Evolutionary conservation across 2,329 filamentous ascomycete species (phyloP).

Genomic region (Cercospora citrullina): DNA sequence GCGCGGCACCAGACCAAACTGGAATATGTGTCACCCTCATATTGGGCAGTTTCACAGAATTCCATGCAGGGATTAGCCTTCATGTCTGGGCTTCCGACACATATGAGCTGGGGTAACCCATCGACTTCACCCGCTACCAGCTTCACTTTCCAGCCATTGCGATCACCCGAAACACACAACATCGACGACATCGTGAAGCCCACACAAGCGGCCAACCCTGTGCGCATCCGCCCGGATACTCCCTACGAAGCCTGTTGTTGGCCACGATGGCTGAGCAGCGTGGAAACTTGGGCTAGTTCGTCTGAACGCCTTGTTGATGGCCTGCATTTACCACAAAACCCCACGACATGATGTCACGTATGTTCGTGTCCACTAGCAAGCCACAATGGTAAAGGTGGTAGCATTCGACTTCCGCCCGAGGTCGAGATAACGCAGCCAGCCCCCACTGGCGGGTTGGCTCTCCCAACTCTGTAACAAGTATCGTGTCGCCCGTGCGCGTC

Average conservation of each 20-base stretch:
- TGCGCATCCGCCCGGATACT: conserved; percentile 2
- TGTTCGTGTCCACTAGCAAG: not conserved
- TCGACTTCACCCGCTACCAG: conserved; percentile 6
- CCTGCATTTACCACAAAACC: not conserved
- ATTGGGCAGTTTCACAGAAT: conserved; percentile 4
- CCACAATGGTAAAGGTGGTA: not conserved
- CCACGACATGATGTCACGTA: conserved; percentile 8
- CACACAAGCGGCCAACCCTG: not conserved
- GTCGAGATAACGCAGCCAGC: not conserved
- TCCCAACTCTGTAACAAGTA: conserved; percentile 5
- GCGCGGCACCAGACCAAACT: not conserved
- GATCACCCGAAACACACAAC: conserved; percentile 4
- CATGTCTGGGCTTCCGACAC: conserved; percentile 4
- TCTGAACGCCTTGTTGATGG: not conserved
- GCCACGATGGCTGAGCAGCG: conserved; percentile 10
- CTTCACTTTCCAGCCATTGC: conserved; percentile 7
- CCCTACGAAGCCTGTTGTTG: not conserved
- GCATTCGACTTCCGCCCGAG: not conserved
- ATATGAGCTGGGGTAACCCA: conserved; percentile 14
- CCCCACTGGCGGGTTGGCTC: not conserved
- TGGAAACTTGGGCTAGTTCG: not conserved
- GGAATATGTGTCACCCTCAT: conserved; percentile 11
- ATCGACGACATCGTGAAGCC: not conserved
- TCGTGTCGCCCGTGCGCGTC: not conserved
- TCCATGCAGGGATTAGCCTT: conserved; percentile 7